Conservation (phyloP, 179 eudicot genomes). For the Spergularia azorica region DNA sequence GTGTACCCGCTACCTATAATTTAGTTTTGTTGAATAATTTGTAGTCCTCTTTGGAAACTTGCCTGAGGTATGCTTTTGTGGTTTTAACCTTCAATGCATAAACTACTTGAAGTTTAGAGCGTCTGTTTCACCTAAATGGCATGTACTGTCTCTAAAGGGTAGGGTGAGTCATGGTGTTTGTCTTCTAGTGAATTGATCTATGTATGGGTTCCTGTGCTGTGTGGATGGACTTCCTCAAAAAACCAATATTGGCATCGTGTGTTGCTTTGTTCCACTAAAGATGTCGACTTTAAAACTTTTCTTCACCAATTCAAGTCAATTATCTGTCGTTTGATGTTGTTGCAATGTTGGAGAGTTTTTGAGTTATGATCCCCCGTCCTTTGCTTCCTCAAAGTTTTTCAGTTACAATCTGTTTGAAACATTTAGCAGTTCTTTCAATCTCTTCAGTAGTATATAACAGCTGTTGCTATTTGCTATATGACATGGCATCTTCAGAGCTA, state of each 20-base stretch:
- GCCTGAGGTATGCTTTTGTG: neutral
- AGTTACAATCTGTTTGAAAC: neutral
- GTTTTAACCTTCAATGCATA: no score
- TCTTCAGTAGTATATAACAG: no score
- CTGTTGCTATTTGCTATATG: no score
- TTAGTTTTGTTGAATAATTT: neutral
- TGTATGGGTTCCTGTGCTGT: no score
- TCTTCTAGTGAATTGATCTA: neutral
- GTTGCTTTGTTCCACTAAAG: neutral
- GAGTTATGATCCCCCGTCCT: no score
- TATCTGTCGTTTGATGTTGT: no score
- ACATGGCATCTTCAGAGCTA: no score
- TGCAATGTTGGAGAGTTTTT: no score
- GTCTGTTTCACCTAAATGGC: neutral
- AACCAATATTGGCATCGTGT: neutral
- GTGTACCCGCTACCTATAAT: no score
- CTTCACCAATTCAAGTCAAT: no score
- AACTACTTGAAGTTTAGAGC: neutral
- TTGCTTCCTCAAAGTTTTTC: neutral
- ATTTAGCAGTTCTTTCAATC: neutral
- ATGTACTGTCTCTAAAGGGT: neutral
- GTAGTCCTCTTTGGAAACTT: neutral
- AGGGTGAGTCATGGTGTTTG: neutral
- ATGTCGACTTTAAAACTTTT: no score
- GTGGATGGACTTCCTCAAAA: no score